Percentiles rank a stretch among this genome's conserved stretches.
Conservation (phyloP, 2,329 filamentous ascomycete genomes). For the Arthrobotrys megalospora region DNA sequence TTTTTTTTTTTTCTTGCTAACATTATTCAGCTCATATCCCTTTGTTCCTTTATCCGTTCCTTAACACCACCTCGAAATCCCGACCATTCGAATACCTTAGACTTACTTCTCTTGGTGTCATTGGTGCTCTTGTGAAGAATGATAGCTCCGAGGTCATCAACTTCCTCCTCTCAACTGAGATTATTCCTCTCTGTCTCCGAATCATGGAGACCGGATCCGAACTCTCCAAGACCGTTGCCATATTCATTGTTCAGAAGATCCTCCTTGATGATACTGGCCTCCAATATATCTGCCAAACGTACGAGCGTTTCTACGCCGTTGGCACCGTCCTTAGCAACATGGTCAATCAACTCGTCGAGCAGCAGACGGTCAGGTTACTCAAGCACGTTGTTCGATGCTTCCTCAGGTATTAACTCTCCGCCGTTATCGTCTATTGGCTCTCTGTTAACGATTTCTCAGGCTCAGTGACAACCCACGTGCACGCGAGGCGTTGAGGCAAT, state of each 20-base stretch:
- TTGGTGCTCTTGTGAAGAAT: slow-evolving; percentile 97
- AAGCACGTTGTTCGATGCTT: slow-evolving; percentile 99
- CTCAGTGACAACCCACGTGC: slow-evolving; percentile 96
- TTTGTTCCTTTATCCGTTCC: slow-evolving; percentile 95
- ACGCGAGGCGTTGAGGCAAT: slow-evolving; percentile 93
- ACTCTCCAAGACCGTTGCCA: slow-evolving; percentile 97
- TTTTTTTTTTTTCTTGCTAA: slow-evolving; percentile 49
- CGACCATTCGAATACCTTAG: slow-evolving; percentile 97
- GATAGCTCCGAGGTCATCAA: slow-evolving; percentile 99
- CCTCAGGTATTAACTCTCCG: slow-evolving; percentile 78
- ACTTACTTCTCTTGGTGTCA: slow-evolving; percentile 94
- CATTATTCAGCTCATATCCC: slow-evolving; percentile 85
- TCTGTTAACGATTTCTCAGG: slow-evolving; percentile 69
- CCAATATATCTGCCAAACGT: slow-evolving; percentile 98
- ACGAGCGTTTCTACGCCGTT: slow-evolving; percentile 97
- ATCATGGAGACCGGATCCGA: slow-evolving; percentile 99
- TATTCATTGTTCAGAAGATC: slow-evolving; percentile 99
- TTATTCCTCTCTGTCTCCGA: slow-evolving; percentile 94
- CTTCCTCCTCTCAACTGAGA: slow-evolving; percentile 97
- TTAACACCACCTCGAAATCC: slow-evolving; percentile 98
- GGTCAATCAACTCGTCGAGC: slow-evolving; percentile 97
- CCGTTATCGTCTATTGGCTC: slow-evolving; percentile 47
- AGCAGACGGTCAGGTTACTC: slow-evolving; percentile 92
- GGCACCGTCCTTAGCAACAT: slow-evolving; percentile 98
- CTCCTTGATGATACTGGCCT: slow-evolving; percentile 95